Evolutionary conservation across 2,329 filamentous ascomycete genomes (phyloP).

Genomic region (Tothia fuscella): DNA sequence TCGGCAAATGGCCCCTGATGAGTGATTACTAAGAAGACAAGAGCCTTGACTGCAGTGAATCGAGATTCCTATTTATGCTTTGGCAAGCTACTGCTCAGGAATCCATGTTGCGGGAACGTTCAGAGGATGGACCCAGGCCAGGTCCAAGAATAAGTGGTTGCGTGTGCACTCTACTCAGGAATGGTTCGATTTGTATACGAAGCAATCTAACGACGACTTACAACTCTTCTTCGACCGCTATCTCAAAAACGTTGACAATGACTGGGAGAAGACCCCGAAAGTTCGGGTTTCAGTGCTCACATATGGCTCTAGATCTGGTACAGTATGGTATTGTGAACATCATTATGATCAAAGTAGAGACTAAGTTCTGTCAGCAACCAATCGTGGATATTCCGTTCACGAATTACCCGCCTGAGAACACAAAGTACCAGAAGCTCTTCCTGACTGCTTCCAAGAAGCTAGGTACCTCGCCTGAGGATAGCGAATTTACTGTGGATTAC

Average conservation of each 20-base stretch:
- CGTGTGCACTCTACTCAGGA: conserved; percentile 30
- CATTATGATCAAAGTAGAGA: no score
- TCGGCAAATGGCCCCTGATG: conserved; percentile 12
- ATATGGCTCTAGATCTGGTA: background rate
- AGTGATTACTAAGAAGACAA: conserved; percentile 19
- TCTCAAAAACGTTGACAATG: conserved; percentile 2
- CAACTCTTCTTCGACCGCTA: conserved; percentile 9
- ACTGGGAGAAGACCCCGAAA: background rate
- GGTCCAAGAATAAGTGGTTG: conserved; percentile 33
- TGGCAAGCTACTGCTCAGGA: conserved; percentile 15
- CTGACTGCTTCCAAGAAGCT: background rate
- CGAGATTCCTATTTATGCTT: conserved; percentile 16
- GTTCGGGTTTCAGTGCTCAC: background rate
- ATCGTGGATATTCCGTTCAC: no score
- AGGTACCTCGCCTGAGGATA: background rate
- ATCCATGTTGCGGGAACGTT: conserved; percentile 17
- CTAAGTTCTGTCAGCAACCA: no score
- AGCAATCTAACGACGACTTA: conserved; percentile 27
- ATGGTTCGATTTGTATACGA: conserved; percentile 33
- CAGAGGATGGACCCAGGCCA: conserved; percentile 27
- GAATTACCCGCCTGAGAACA: background rate
- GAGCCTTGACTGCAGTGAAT: conserved; percentile 17
- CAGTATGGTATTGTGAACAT: no score
- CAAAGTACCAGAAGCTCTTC: background rate
- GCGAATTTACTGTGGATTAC: background rate